Base-by-base conservation (phyloP, 2,329 filamentous ascomycete species). In the Penicillium sp. region DNA sequence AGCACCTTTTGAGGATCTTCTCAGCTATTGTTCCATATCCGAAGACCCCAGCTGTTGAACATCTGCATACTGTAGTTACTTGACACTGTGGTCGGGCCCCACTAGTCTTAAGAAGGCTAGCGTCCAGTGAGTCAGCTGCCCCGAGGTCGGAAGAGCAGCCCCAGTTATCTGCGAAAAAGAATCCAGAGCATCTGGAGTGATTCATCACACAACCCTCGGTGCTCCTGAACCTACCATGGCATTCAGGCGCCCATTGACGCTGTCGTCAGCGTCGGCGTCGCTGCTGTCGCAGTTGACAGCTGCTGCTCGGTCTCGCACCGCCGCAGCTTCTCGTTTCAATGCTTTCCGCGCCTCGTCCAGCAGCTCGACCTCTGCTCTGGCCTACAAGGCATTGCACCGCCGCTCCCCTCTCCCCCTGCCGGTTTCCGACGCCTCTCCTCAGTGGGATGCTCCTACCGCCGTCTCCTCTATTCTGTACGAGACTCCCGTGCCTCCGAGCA, bases 401-500 rank as follows among this genome's bases (percentile, higher is more conserved):
- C 91, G 94, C 66, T 90, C 94, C 61, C 89, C 91, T 19, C 91
- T 93, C 62, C 87, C 92, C 22, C 90, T 96, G 55, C 90, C 91
- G 56, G 88, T 86, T 66, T 87, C 91, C 67, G 83, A 90, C 56
- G 84, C 89, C 31, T 88, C 91, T 37, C 83, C 92, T 11, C 92
- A 92, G 83, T 96, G 94, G 72, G 87, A 87, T 59, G 93, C 93
- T 39, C 93, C 95, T 69, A 92, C 95, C 18, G 95, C 95, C 66
- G 95, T 99, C 66, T 96, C 92, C 74, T 96, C 94, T 77, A 99
- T 99, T 74, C 90, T 99, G 77, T 99, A 99, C 83, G 95, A 99
- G 84, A 98, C 93, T 3, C 95, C 95, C 6, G 84, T 90, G 18
- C 91, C 92, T 7, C 93, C 92, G 14, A 84, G 84, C 69, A 88